These are phyloP conservation scores for Tuber microsphaerosporum DNA, from an alignment of 495 filamentous ascomycete species.

Conservation along the genomic window DNA sequence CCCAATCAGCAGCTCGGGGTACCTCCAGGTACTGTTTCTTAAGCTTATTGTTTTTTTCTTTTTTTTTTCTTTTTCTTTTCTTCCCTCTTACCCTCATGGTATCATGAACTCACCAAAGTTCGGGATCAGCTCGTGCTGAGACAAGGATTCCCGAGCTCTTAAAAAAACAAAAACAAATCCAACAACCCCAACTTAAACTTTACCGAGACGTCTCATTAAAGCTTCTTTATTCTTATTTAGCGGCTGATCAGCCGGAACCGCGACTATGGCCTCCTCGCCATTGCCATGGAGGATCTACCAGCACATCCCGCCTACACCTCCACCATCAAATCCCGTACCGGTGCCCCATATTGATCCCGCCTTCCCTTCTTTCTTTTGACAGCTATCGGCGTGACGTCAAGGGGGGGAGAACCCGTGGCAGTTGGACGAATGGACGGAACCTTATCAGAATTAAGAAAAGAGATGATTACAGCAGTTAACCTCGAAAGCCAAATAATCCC, in stretches of 20 bases:
- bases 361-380: slow-evolving; percentile 23
- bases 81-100: background rate
- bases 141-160: slow-evolving; percentile 8
- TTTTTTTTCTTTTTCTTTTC: too few relatives aligned
- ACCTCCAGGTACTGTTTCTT: background rate
- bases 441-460: slow-evolving; percentile 28
- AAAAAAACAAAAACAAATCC: background rate
- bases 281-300: slow-evolving; percentile 26
- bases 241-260: slow-evolving; percentile 33
- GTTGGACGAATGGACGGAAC: slow-evolving; percentile 16
- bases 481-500: slow-evolving; percentile 27
- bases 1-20: slow-evolving; percentile 11
- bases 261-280: slow-evolving; percentile 35
- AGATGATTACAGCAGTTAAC: slow-evolving; percentile 30
- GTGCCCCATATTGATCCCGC: slow-evolving; percentile 8
- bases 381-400: slow-evolving; percentile 10
- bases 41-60: background rate
- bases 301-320: background rate
- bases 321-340: background rate
- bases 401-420: background rate
- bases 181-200: background rate
- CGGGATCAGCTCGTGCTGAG: slow-evolving; percentile 36
- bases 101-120: slow-evolving; percentile 3
- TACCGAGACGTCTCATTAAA: slow-evolving; percentile 28
- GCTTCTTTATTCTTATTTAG: slow-evolving; percentile 19